These are phyloP conservation scores for Vitis hybrid DNA, from an alignment of 177 flowering plant genomes.

Conservation along the genomic window DNA sequence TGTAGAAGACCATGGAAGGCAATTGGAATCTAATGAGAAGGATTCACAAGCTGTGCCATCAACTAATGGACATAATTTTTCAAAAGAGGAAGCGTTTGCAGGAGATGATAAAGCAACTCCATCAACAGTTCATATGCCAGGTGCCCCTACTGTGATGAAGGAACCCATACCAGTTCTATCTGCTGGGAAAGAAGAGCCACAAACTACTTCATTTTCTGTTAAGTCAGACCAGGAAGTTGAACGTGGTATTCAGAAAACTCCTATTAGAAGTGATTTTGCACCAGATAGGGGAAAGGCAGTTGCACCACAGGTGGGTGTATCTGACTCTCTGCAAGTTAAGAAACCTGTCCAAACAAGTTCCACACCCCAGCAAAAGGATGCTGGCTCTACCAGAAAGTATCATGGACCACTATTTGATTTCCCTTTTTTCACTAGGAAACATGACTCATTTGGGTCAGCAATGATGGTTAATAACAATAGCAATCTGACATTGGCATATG, in stretches of 20 bases:
- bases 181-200: slow-evolving; percentile 67
- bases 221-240: slow-evolving; percentile 77
- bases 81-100: slow-evolving; percentile 46
- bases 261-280: slow-evolving; percentile 43
- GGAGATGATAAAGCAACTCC: slow-evolving; percentile 53
- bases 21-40: slow-evolving; percentile 51
- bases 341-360: slow-evolving; percentile 54
- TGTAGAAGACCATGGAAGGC: slow-evolving; percentile 49
- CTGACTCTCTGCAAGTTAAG: slow-evolving; percentile 64
- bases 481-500: slow-evolving; percentile 75
- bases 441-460: slow-evolving; percentile 70
- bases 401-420: slow-evolving; percentile 97
- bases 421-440: slow-evolving; percentile 86
- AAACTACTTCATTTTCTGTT: slow-evolving; percentile 26
- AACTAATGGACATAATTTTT: slow-evolving; percentile 26
- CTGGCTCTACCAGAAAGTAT: slow-evolving; percentile 68
- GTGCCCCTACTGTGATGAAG: slow-evolving; percentile 31
- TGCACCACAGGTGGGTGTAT: slow-evolving; percentile 36
- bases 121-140: slow-evolving; percentile 34
- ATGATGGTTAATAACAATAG: slow-evolving; percentile 49
- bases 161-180: slow-evolving; percentile 39
- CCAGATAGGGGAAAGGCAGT: slow-evolving; percentile 70
- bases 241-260: slow-evolving; percentile 37
- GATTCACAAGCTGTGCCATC: slow-evolving; percentile 37
- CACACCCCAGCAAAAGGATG: slow-evolving; percentile 68